Percentiles rank a stretch among this genome's conserved stretches.
Evolutionary conservation across 805 yeast species (phyloP).

Genomic region (Metschnikowia lachancei): DNA sequence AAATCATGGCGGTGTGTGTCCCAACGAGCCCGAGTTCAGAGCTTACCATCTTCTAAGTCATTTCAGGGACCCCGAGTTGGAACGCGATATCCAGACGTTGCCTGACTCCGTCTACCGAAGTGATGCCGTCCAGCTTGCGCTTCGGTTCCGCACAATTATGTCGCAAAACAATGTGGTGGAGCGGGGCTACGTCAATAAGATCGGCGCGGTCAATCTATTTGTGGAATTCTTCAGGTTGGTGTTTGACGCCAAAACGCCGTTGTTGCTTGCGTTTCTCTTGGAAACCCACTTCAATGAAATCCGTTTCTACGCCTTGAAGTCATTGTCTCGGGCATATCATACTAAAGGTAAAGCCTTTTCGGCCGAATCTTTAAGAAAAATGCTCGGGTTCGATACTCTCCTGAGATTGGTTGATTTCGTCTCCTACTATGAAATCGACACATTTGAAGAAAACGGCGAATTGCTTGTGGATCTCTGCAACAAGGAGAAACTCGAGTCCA

Average conservation of each 20-base stretch:
- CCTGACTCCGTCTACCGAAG: slow-evolving; percentile 57
- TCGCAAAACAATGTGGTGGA: slow-evolving; percentile 60
- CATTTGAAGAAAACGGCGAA: slow-evolving; percentile 28
- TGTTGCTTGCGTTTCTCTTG: slow-evolving; percentile 66
- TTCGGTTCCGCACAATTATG: slow-evolving; percentile 63
- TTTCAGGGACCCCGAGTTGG: slow-evolving; percentile 80
- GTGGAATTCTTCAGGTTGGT: slow-evolving; percentile 59
- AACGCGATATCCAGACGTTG: slow-evolving; percentile 65
- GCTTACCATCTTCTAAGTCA: slow-evolving; percentile 82
- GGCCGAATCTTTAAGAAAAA: slow-evolving; percentile 41
- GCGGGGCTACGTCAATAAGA: slow-evolving; percentile 48
- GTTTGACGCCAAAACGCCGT: slow-evolving; percentile 52
- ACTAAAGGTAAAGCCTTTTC: slow-evolving; percentile 67
- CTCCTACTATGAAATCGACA: slow-evolving; percentile 58
- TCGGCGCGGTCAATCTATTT: slow-evolving; percentile 60
- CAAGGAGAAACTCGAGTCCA: slow-evolving; percentile 40
- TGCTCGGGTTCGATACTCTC: slow-evolving; percentile 66
- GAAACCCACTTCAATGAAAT: slow-evolving; percentile 81
- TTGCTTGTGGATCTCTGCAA: slow-evolving; percentile 39
- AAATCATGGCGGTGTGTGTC: slow-evolving; percentile 61
- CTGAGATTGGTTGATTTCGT: slow-evolving; percentile 57
- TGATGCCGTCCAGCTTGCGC: slow-evolving; percentile 63
- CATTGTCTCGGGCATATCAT: slow-evolving; percentile 66
- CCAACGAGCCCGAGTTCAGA: slow-evolving; percentile 90
- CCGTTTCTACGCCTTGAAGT: slow-evolving; percentile 66